phyloP scores from a whole-genome alignment of 768 basidiomycete species.

The Suillus spraguei region DNA sequence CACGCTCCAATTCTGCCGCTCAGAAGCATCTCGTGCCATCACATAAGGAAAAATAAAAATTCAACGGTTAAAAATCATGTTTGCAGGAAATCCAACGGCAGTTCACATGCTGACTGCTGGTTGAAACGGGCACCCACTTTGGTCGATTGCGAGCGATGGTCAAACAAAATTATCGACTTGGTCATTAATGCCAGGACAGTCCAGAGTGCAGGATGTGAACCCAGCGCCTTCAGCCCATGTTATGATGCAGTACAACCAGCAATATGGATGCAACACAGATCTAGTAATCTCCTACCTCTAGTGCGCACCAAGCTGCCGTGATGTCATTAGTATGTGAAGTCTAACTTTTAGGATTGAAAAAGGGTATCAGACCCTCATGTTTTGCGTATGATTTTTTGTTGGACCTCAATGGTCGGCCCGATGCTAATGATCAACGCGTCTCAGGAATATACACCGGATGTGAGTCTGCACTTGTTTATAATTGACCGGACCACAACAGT shows the following conservation, averaged over 20 bases:
- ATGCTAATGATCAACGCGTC: neutral
- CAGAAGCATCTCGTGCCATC: neutral
- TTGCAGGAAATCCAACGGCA: neutral
- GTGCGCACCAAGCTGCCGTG: neutral
- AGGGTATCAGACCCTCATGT: neutral
- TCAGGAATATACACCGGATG: slow-evolving; percentile 2
- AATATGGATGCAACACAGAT: neutral
- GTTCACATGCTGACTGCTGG: neutral
- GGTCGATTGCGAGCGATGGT: neutral
- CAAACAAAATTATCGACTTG: neutral
- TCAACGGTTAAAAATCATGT: neutral
- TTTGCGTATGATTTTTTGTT: neutral
- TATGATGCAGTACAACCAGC: neutral
- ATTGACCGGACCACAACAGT: neutral
- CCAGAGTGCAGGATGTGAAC: neutral
- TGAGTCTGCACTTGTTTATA: slow-evolving; percentile 1
- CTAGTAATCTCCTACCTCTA: neutral
- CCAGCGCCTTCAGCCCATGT: neutral
- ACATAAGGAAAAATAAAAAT: neutral
- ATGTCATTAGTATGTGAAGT: neutral
- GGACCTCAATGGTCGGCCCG: neutral
- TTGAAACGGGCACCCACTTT: neutral
- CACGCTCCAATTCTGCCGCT: neutral
- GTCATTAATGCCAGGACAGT: neutral
- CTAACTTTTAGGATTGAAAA: neutral